Percentiles rank a stretch among this genome's conserved stretches.
Evolutionary conservation across 2,329 filamentous ascomycete species (phyloP).

Genomic region (Volutella citrinella): DNA sequence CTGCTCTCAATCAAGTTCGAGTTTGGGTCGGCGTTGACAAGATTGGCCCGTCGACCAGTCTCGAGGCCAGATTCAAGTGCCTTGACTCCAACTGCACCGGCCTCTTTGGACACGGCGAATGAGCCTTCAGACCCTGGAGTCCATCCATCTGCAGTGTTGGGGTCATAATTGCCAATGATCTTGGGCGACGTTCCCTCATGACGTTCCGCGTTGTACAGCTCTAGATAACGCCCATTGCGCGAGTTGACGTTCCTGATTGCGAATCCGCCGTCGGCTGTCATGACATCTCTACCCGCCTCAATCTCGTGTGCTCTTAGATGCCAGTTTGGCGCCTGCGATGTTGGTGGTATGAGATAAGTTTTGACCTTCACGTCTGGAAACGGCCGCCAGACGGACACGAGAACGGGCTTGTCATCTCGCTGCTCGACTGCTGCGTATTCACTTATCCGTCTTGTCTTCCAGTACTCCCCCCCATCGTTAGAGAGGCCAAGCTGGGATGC

Average conservation of each 20-base stretch:
- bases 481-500: slow-evolving; percentile 74
- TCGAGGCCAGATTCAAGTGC: slow-evolving; percentile 51
- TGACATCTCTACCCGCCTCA: slow-evolving; percentile 56
- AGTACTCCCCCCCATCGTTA: slow-evolving; percentile 73
- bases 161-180: slow-evolving; percentile 60
- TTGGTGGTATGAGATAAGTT: slow-evolving; percentile 64
- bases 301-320: slow-evolving; percentile 65
- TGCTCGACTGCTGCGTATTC: slow-evolving; percentile 61
- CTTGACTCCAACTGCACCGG: slow-evolving; percentile 55
- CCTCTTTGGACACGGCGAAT: slow-evolving; percentile 56
- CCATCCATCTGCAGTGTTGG: slow-evolving; percentile 51
- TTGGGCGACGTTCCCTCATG: slow-evolving; percentile 51
- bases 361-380: slow-evolving; percentile 65
- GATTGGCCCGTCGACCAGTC: slow-evolving; percentile 52
- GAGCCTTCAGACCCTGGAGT: slow-evolving; percentile 47
- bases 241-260: slow-evolving; percentile 59
- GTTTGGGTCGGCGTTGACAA: slow-evolving; percentile 76
- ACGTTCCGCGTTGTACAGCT: slow-evolving; percentile 42
- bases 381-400: slow-evolving; percentile 69
- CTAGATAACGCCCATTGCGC: slow-evolving; percentile 47
- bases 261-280: slow-evolving; percentile 73
- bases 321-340: slow-evolving; percentile 60
- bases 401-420: slow-evolving; percentile 52
- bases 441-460: slow-evolving; percentile 70
- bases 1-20: slow-evolving; percentile 72